Evolutionary conservation across 2,329 filamentous ascomycete genomes (phyloP).

Genomic region (Epichloe gansuensis): DNA sequence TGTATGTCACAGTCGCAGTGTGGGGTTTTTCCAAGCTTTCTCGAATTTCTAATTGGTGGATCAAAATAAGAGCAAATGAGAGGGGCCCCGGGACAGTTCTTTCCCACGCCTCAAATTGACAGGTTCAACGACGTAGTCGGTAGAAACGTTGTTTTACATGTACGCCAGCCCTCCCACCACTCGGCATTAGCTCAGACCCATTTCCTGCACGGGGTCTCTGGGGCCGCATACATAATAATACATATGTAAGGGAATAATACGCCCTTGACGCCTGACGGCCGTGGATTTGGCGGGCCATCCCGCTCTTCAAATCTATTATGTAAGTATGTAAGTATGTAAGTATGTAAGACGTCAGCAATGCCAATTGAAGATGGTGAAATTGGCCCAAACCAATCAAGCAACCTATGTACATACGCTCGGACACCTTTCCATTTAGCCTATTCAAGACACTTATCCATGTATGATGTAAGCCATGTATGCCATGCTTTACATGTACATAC

Average conservation of each 20-base stretch:
- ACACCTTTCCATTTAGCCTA: neutral
- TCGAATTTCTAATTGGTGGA: too few species aligned
- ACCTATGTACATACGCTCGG: neutral
- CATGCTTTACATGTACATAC: too few species aligned
- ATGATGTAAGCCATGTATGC: neutral
- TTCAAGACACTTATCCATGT: neutral
- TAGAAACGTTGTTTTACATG: neutral
- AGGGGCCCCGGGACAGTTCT: too few species aligned
- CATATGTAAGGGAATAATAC: too few species aligned
- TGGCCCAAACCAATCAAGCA: neutral
- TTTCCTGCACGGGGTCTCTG: neutral
- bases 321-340: too few species aligned
- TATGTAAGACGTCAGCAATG: neutral
- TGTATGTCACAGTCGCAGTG: neutral
- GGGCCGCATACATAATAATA: too few species aligned
- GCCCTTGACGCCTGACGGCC: too few species aligned
- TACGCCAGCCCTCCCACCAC: neutral
- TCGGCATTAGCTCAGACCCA: neutral
- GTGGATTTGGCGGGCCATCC: neutral
- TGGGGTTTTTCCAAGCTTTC: too few species aligned
- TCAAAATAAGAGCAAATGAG: too few species aligned
- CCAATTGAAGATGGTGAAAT: neutral
- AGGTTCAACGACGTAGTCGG: neutral
- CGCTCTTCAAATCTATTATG: neutral
- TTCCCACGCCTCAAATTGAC: neutral